Evolutionary conservation across 371 early-diverging fungal genomes (phyloP).

Genomic region (Mortierella sp.): DNA sequence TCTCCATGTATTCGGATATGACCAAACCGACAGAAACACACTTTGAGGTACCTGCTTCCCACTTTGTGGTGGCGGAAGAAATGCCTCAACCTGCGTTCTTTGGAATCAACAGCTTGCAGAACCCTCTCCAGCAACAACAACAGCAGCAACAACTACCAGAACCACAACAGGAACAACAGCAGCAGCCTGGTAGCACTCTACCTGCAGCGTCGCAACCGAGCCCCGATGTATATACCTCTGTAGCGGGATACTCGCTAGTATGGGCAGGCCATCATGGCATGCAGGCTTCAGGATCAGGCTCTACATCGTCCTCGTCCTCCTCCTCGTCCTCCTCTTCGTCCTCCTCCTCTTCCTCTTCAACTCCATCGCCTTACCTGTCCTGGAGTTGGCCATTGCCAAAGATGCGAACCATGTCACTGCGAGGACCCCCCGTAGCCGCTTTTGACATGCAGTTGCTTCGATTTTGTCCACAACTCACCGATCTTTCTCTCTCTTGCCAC

Average conservation of each 20-base stretch:
- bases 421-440: constrained; percentile 25
- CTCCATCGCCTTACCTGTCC: constrained; percentile 13
- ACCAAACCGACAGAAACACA: constrained; percentile 8
- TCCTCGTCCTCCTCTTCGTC: too few relatives aligned
- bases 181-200: not conserved
- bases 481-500: constrained; percentile 31
- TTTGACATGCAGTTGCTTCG: constrained; percentile 28
- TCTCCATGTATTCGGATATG: constrained; percentile 39
- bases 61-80: constrained; percentile 14
- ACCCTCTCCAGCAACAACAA: constrained; percentile 8
- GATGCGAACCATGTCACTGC: constrained; percentile 27
- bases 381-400: constrained; percentile 32
- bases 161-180: not conserved
- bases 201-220: not conserved
- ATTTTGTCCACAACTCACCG: constrained; percentile 30
- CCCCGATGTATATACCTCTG: too few relatives aligned
- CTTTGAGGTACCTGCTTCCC: constrained; percentile 15
- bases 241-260: too few relatives aligned
- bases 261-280: too few relatives aligned
- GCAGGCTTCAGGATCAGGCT: too few relatives aligned
- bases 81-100: constrained; percentile 6
- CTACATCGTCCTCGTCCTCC: too few relatives aligned
- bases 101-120: constrained; percentile 8
- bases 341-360: constrained; percentile 8
- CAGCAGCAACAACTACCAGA: not conserved